Conservation (phyloP, 1,284 basidiomycete species). For the Athelia psychrophila region DNA sequence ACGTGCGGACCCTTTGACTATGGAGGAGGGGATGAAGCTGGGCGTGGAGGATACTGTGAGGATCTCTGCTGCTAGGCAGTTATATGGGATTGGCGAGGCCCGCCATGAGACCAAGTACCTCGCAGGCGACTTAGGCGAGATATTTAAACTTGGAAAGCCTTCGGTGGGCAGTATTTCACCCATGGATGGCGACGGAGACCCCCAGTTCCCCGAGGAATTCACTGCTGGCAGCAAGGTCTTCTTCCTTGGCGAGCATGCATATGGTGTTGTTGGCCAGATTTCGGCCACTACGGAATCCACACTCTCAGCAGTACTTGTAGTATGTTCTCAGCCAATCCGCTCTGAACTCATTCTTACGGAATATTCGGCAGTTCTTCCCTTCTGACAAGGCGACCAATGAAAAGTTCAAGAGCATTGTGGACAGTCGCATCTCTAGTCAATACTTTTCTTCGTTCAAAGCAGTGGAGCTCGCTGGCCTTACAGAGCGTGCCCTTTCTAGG, state of each 20-base stretch:
- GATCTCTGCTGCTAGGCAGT: no score
- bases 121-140: no score
- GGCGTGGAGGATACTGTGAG: no score
- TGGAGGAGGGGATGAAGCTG: no score
- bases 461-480: conserved; percentile 70
- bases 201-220: conserved; percentile 90
- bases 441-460: conserved; percentile 80
- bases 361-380: conserved; percentile 72
- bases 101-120: no score
- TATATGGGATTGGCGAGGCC: no score
- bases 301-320: conserved; percentile 79
- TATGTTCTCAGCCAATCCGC: conserved; percentile 34
- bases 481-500: conserved; percentile 77
- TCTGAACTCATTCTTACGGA: conserved; percentile 5
- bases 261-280: conserved; percentile 94
- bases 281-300: conserved; percentile 63
- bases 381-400: conserved; percentile 76
- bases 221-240: conserved; percentile 90
- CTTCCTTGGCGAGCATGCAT: conserved; percentile 92
- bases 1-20: no score
- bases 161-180: no score
- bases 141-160: no score
- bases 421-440: conserved; percentile 46
- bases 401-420: conserved; percentile 71
- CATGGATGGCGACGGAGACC: no score